Evolutionary conservation across 2,329 filamentous ascomycete genomes (phyloP).

Genomic region (Zalaria sp.): DNA sequence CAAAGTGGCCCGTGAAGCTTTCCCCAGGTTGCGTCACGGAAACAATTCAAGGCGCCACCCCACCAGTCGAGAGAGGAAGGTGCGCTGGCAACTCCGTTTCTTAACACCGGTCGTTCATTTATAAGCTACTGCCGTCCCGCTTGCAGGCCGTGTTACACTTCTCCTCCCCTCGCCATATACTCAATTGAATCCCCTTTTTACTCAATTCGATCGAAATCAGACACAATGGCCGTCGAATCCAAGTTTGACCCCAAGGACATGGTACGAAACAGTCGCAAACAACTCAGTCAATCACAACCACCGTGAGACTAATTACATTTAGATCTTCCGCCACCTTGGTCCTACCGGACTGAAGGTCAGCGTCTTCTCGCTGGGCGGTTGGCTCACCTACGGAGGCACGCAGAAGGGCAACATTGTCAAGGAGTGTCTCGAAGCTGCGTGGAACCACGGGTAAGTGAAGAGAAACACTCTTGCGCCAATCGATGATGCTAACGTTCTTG

Average conservation of each 20-base stretch:
- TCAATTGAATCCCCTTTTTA: not conserved
- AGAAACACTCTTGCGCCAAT: no score
- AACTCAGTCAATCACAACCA: not conserved
- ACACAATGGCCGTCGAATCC: slow-evolving; percentile 22
- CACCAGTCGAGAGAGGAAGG: no score
- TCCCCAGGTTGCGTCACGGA: no score
- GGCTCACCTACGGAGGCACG: slow-evolving; percentile 32
- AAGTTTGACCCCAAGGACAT: slow-evolving; percentile 38
- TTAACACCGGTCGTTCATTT: not conserved
- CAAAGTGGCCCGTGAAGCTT: no score
- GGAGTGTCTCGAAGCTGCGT: slow-evolving; percentile 35
- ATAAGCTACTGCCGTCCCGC: not conserved
- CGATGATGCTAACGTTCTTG: no score
- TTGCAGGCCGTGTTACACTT: not conserved
- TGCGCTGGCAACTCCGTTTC: no score
- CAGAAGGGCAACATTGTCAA: slow-evolving; percentile 36
- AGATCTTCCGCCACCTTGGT: slow-evolving; percentile 28
- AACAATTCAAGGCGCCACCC: no score
- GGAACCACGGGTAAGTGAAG: slow-evolving; percentile 21
- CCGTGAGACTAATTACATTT: not conserved
- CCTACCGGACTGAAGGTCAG: slow-evolving; percentile 36
- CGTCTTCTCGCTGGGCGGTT: slow-evolving; percentile 34
- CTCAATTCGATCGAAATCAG: not conserved
- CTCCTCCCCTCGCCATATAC: not conserved
- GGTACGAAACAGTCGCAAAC: slow-evolving; percentile 8